These are phyloP conservation scores for Quercus phellos DNA, from an alignment of 331 rosid species.

Conservation along the genomic window DNA sequence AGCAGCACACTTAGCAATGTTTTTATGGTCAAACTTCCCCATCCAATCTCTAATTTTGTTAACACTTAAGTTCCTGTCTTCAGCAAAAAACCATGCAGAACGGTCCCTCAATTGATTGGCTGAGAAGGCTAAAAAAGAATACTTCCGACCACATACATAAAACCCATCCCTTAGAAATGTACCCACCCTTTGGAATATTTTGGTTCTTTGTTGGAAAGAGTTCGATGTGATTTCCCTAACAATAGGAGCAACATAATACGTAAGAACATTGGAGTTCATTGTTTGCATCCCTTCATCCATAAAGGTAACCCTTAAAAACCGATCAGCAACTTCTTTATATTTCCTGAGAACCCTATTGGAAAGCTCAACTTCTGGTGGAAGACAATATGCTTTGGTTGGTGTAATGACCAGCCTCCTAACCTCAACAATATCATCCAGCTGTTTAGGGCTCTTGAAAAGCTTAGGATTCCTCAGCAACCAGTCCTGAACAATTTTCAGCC, in stretches of 20 bases:
- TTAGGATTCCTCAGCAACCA: slow-evolving; percentile 79
- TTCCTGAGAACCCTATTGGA: slow-evolving; percentile 83
- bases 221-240: slow-evolving; percentile 60
- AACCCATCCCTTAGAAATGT: slow-evolving; percentile 55
- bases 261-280: slow-evolving; percentile 52
- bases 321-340: slow-evolving; percentile 64
- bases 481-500: slow-evolving; percentile 59
- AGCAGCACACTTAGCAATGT: slow-evolving; percentile 88
- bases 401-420: slow-evolving; percentile 77
- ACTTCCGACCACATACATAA: slow-evolving; percentile 62
- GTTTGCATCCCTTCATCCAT: slow-evolving; percentile 95
- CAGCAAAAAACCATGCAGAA: slow-evolving; percentile 96
- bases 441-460: slow-evolving; percentile 54
- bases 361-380: slow-evolving; percentile 77
- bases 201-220: slow-evolving; percentile 59
- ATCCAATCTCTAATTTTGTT: slow-evolving; percentile 48
- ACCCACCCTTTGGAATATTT: slow-evolving; percentile 51
- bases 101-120: slow-evolving; percentile 86
- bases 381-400: slow-evolving; percentile 82
- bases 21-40: slow-evolving; percentile 59
- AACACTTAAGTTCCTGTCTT: slow-evolving; percentile 22
- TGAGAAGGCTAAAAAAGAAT: slow-evolving; percentile 85
- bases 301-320: slow-evolving; percentile 82
- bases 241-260: slow-evolving; percentile 65
- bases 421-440: slow-evolving; percentile 56